A percentile compares a stretch with the other conserved stretches of the same genome.
Conservation (phyloP, 106 monocot genomes). For the Ottelia alismoides region DNA sequence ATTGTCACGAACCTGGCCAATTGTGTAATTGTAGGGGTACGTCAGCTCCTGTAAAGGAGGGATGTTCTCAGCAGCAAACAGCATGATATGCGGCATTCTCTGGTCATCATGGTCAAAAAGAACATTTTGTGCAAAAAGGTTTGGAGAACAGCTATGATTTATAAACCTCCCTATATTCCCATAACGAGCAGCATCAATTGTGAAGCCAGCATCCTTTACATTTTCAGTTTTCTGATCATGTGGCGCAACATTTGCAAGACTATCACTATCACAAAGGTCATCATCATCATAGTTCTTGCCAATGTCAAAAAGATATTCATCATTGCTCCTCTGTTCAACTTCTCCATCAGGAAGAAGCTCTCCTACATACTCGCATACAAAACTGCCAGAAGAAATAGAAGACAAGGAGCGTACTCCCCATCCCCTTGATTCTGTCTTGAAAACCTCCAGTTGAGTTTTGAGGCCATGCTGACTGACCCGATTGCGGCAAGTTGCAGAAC, state of each 20-base stretch:
- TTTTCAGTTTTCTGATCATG: background rate
- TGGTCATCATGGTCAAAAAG: constrained; percentile 60
- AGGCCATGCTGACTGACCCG: constrained; percentile 66
- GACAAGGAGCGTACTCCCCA: constrained; percentile 77
- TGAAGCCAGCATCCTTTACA: background rate
- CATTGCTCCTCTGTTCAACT: constrained; percentile 52
- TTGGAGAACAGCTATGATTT: constrained; percentile 54
- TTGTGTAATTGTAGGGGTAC: constrained; percentile 65
- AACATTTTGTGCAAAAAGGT: constrained; percentile 68
- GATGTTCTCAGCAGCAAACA: constrained; percentile 66
- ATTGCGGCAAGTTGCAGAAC: constrained; percentile 58
- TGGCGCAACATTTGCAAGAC: constrained; percentile 28
- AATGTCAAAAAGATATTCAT: constrained; percentile 83
- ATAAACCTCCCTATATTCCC: too few relatives aligned
- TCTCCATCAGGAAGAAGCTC: constrained; percentile 43
- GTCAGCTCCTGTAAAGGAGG: constrained; percentile 56
- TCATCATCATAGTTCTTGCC: constrained; percentile 51
- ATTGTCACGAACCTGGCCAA: constrained; percentile 42
- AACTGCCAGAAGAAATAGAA: constrained; percentile 74
- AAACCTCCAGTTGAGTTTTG: constrained; percentile 51
- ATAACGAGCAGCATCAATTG: too few relatives aligned
- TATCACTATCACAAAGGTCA: constrained; percentile 40
- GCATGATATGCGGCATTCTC: constrained; percentile 59
- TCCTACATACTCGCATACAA: constrained; percentile 76
- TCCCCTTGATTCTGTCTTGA: constrained; percentile 53